Percentiles rank a stretch among this genome's conserved stretches.
Conservation (phyloP, 2,329 filamentous ascomycete species). For the Fusarium chlamydosporum region DNA sequence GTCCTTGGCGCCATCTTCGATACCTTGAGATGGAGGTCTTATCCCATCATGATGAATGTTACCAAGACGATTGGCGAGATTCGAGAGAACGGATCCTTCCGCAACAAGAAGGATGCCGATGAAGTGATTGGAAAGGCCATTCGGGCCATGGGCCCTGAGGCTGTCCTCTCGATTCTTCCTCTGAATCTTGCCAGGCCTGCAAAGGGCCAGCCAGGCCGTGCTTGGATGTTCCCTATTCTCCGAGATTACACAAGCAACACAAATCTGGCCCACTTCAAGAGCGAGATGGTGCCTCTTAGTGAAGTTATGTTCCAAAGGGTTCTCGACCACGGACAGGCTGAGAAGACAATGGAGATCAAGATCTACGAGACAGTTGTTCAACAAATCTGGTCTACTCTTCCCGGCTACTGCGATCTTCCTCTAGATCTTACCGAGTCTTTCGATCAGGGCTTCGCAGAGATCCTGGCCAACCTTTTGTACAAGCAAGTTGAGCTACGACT, state of each 20-base stretch:
- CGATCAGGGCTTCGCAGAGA: constrained; percentile 89
- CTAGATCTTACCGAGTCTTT: constrained; percentile 83
- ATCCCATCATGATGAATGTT: constrained; percentile 81
- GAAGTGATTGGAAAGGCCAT: constrained; percentile 90
- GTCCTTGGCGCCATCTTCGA: constrained; percentile 91
- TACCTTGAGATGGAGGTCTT: constrained; percentile 84
- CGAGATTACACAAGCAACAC: constrained; percentile 93
- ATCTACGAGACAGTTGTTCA: constrained; percentile 97
- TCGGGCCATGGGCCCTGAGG: constrained; percentile 88
- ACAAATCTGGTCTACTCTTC: constrained; percentile 93
- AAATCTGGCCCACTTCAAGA: constrained; percentile 84
- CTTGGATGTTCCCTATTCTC: constrained; percentile 94
- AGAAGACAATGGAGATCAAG: constrained; percentile 96
- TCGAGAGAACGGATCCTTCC: constrained; percentile 87
- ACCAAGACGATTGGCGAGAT: constrained; percentile 88
- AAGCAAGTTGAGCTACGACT: constrained; percentile 89
- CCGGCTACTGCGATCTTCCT: constrained; percentile 94
- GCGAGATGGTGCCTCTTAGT: constrained; percentile 89
- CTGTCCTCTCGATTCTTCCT: constrained; percentile 84
- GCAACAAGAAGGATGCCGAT: constrained; percentile 95
- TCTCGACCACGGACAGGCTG: constrained; percentile 81
- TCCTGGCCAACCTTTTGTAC: constrained; percentile 92
- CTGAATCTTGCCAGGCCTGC: constrained; percentile 86
- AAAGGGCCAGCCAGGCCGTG: constrained; percentile 84
- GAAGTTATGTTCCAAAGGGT: constrained; percentile 91